Percentiles rank a stretch among this genome's conserved stretches.
Conservation (phyloP, 768 basidiomycete genomes). For the Boletus tomentosulus region DNA sequence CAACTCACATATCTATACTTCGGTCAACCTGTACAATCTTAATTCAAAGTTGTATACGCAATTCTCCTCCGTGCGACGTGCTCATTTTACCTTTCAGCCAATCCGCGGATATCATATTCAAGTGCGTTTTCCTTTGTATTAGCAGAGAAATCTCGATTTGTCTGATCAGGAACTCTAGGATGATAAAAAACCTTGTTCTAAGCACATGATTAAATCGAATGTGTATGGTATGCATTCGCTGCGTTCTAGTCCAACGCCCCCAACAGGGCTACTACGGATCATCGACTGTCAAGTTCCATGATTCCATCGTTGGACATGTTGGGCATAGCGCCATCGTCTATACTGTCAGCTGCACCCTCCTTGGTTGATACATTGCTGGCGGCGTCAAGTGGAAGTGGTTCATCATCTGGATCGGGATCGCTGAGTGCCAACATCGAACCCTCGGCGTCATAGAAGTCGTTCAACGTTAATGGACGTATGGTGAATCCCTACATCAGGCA, state of each 20-base stretch:
- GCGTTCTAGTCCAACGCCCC: neutral
- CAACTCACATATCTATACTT: too few relatives aligned
- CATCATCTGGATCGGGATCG: slow-evolving; percentile 28
- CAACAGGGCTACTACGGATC: neutral
- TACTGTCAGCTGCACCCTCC: neutral
- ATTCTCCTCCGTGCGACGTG: too few relatives aligned
- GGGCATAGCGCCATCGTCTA: neutral
- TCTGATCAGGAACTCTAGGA: neutral
- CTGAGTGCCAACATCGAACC: slow-evolving; percentile 26
- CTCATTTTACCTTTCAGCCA: too few relatives aligned
- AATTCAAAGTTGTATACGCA: too few relatives aligned
- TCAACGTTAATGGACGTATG: slow-evolving; percentile 64
- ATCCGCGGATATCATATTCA: too few relatives aligned
- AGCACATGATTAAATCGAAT: slow-evolving; percentile 5
- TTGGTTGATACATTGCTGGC: neutral
- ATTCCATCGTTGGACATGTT: neutral
- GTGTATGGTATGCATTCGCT: slow-evolving; percentile 6
- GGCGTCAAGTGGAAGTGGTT: slow-evolving; percentile 12
- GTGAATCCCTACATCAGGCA: slow-evolving; percentile 56
- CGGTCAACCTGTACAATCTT: too few relatives aligned
- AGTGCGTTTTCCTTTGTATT: neutral
- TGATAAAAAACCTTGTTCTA: slow-evolving; percentile 4
- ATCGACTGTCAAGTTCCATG: slow-evolving; percentile 3
- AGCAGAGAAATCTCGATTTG: neutral
- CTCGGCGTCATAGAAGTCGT: slow-evolving; percentile 60